Percentiles rank a stretch among this genome's conserved stretches.
Evolutionary conservation across 2,329 filamentous ascomycete species (phyloP).

Genomic region (Penicillium sp.): DNA sequence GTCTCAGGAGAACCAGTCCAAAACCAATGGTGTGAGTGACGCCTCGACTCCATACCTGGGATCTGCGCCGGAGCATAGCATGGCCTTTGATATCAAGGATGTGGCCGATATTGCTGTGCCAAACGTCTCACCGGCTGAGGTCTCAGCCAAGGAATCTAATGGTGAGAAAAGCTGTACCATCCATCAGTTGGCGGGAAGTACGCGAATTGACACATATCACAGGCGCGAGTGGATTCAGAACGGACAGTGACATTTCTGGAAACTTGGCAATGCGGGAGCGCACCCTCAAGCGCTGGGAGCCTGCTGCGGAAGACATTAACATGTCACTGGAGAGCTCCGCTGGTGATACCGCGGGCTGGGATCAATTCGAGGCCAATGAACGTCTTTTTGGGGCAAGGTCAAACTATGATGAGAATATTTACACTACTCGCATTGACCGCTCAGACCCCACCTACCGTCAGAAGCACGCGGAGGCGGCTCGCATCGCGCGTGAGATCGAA

Average conservation of each 20-base stretch:
- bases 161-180: slow-evolving; percentile 44
- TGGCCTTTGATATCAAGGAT: slow-evolving; percentile 63
- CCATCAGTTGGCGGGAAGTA: neutral
- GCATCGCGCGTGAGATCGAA: slow-evolving; percentile 87
- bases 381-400: slow-evolving; percentile 81
- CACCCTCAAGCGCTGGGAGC: slow-evolving; percentile 77
- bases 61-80: slow-evolving; percentile 47
- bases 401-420: slow-evolving; percentile 90
- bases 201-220: neutral
- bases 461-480: slow-evolving; percentile 73
- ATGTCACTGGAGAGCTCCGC: slow-evolving; percentile 67
- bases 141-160: slow-evolving; percentile 55
- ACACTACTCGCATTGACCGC: slow-evolving; percentile 88
- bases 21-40: slow-evolving; percentile 45
- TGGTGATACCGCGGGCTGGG: slow-evolving; percentile 61
- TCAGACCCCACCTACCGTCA: slow-evolving; percentile 78
- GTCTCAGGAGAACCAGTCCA: slow-evolving; percentile 35
- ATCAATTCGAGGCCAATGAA: slow-evolving; percentile 92
- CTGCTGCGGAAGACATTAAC: slow-evolving; percentile 62
- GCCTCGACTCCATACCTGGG: slow-evolving; percentile 42
- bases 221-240: slow-evolving; percentile 75
- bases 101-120: slow-evolving; percentile 56
- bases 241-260: slow-evolving; percentile 84
- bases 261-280: slow-evolving; percentile 68
- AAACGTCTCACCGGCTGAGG: slow-evolving; percentile 53